phyloP scores from a whole-genome alignment of 2,329 filamentous ascomycete genomes.

The Aspergillus hortae region DNA sequence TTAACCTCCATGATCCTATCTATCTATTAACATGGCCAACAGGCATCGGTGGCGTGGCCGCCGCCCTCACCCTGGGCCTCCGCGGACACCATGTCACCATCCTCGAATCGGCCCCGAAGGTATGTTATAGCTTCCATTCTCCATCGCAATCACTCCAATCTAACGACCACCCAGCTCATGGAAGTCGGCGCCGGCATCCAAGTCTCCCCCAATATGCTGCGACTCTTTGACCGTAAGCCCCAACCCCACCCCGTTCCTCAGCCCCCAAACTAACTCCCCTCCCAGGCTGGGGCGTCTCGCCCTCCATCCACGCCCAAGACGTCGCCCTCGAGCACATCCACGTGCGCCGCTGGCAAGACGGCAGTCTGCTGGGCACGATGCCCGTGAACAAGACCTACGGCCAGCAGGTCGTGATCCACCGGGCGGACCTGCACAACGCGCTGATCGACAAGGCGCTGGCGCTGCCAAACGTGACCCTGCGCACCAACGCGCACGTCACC shows the following conservation, averaged over 20 bases:
- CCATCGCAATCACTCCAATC: too few relatives aligned
- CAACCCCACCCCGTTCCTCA: neutral
- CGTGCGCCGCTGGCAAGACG: conserved; percentile 34
- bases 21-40: neutral
- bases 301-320: conserved; percentile 30
- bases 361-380: conserved; percentile 28
- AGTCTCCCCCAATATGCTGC: conserved; percentile 74
- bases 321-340: conserved; percentile 34
- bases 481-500: conserved; percentile 26
- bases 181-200: conserved; percentile 77
- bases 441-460: conserved; percentile 27
- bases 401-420: conserved; percentile 34
- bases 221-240: conserved; percentile 60
- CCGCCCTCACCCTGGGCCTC: conserved; percentile 31
- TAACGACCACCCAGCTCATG: conserved; percentile 21
- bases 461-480: conserved; percentile 28
- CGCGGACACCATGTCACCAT: conserved; percentile 31
- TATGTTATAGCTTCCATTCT: conserved; percentile 9
- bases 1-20: neutral
- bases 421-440: conserved; percentile 34
- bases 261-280: neutral
- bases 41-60: conserved; percentile 37
- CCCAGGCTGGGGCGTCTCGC: conserved; percentile 34
- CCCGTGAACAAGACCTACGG: conserved; percentile 34
- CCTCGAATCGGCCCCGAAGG: conserved; percentile 33